phyloP scores from a whole-genome alignment of 2,329 filamentous ascomycete species.

The Fusarium succisae region DNA sequence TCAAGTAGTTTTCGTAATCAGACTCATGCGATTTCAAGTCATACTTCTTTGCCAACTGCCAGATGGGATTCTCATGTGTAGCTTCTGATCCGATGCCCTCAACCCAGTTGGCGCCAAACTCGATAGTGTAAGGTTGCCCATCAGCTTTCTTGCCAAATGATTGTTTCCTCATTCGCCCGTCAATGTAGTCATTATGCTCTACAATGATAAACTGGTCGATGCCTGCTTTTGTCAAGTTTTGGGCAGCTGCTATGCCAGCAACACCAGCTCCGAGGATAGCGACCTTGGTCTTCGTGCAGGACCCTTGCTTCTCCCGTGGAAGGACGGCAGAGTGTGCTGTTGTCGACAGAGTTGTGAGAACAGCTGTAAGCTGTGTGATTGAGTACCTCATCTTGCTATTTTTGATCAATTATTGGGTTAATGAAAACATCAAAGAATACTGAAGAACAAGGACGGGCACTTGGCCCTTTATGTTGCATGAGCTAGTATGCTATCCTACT shows the following conservation, averaged over 20 bases:
- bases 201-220: constrained; percentile 72
- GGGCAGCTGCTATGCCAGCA: constrained; percentile 70
- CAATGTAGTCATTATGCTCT: constrained; percentile 69
- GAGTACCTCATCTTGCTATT: background rate
- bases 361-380: background rate
- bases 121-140: constrained; percentile 65
- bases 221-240: constrained; percentile 69
- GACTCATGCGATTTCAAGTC: constrained; percentile 65
- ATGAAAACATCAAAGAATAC: background rate
- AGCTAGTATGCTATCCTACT: background rate
- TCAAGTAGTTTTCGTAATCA: constrained; percentile 66
- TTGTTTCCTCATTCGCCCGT: constrained; percentile 68
- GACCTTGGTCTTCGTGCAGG: constrained; percentile 45
- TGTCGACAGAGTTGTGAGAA: background rate
- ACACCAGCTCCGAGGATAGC: constrained; percentile 64
- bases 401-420: background rate
- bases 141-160: constrained; percentile 61
- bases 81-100: constrained; percentile 35
- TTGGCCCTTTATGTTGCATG: background rate
- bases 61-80: constrained; percentile 67
- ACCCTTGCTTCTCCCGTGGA: background rate
- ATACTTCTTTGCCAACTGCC: constrained; percentile 69
- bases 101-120: constrained; percentile 75
- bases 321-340: background rate
- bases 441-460: background rate